Evolutionary conservation across 2,329 filamentous ascomycete genomes (phyloP).

Genomic region (Neopestalotiopsis sp.): DNA sequence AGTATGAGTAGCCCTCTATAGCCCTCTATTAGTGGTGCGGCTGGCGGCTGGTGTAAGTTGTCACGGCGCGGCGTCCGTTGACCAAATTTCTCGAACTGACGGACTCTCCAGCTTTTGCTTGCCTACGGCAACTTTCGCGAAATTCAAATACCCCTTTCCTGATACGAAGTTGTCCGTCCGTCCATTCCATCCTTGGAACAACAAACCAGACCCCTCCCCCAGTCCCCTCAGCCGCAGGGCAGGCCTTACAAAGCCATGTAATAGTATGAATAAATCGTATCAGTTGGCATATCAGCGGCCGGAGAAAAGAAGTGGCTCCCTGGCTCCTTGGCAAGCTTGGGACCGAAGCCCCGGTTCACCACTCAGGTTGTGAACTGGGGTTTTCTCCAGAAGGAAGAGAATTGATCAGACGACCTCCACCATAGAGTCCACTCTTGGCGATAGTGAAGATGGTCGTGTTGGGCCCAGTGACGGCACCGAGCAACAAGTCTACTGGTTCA

Average conservation of each 20-base stretch:
- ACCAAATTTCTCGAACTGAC: neutral
- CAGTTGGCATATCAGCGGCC: neutral
- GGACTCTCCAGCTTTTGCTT: neutral
- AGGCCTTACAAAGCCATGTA: neutral
- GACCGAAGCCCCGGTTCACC: neutral
- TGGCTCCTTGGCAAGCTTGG: neutral
- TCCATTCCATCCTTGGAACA: neutral
- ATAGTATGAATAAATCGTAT: neutral
- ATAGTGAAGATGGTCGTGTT: neutral
- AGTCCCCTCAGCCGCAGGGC: neutral
- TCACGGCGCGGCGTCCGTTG: neutral
- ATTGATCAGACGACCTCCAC: neutral
- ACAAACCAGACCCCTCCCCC: neutral
- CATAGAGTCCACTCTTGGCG: neutral
- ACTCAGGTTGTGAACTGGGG: neutral
- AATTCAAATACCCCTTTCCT: conserved; percentile 3
- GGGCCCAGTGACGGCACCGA: neutral
- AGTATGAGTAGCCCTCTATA: neutral
- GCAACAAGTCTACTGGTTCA: neutral
- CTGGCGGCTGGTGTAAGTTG: neutral
- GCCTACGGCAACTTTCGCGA: neutral
- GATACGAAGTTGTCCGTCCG: neutral
- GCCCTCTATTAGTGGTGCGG: neutral
- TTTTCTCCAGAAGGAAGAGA: neutral
- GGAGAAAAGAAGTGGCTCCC: neutral